A percentile compares a stretch with the other conserved stretches of the same genome.
Evolutionary conservation across 768 basidiomycete genomes (phyloP).

Genomic region (Hypholoma sublateritium): DNA sequence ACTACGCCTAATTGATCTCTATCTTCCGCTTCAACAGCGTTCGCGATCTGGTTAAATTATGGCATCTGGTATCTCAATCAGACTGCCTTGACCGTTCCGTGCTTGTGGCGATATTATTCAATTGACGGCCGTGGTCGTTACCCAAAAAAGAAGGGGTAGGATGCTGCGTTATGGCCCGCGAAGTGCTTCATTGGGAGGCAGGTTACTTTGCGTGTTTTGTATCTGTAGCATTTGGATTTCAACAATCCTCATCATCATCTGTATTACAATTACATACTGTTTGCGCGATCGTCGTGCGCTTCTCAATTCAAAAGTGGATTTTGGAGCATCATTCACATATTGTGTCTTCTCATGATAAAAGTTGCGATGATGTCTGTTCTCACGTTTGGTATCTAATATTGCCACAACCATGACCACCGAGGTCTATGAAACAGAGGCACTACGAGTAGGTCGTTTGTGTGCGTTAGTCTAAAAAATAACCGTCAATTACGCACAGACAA

Average conservation of each 20-base stretch:
- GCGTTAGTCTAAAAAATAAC: too few relatives aligned
- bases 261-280: conserved; percentile 14
- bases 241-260: conserved; percentile 61
- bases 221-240: conserved; percentile 67
- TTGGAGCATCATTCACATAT: not conserved
- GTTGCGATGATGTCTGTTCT: too few relatives aligned
- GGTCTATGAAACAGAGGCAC: too few relatives aligned
- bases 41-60: conserved; percentile 67
- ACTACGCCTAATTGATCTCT: conserved; percentile 57
- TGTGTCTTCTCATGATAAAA: too few relatives aligned
- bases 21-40: conserved; percentile 90
- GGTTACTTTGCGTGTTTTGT: conserved; percentile 36
- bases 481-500: too few relatives aligned
- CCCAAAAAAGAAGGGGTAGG: conserved; percentile 26
- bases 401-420: too few relatives aligned
- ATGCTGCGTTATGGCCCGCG: conserved; percentile 36
- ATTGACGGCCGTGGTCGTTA: conserved; percentile 18
- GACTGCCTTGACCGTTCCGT: conserved; percentile 54
- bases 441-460: too few relatives aligned
- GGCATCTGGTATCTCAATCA: conserved; percentile 21
- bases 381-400: too few relatives aligned
- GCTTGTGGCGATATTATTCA: conserved; percentile 39
- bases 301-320: not conserved
- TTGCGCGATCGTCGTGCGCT: conserved; percentile 4
- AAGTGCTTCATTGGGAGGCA: conserved; percentile 37